Evolutionary conservation across 805 yeast genomes (phyloP), one percentile per base, ranked within the genome.

Genomic region (Candida pseudofarinosa): DNA sequence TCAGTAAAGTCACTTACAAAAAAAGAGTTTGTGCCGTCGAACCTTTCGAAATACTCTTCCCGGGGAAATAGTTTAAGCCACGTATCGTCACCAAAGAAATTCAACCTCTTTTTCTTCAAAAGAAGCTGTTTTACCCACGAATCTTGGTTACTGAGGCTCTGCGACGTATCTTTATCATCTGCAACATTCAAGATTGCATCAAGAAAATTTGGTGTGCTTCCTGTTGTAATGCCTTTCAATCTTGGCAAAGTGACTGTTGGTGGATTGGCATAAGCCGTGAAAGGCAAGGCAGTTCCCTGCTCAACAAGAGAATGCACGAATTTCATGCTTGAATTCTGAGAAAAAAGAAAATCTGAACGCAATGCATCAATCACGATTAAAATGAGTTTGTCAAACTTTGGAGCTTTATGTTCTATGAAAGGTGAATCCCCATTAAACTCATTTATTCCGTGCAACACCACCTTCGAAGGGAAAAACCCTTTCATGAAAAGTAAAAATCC

Each of bases 171-270:
- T 48, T 88, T 95, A 36, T 84, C 93, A 51, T 93, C 98, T 2
- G 96, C 95, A 20, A 93, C 86, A 54, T 93, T 93, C 39, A 93
- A 71, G 18, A 93, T 88, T 0, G 98, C 98, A 64, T 93, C 99
- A 38, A 93, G 70, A 54, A 93, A 93, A 55, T 81, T 89, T 0
- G 99, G 97, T 0, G 97, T 83, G 0, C 97, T 85, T 0, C 99
- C 99, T 0, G 97, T 88, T 0, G 97, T 87, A 18, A 90, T 77
- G 6, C 96, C 97, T 62, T 93, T 93, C 40, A 93, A 69, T 45
- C 99, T 75, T 0, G 99, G 99, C 32, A 93, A 68, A 0, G 99
- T 93, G 7, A 93, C 99, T 0, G 99, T 93, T 2, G 99, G 99
- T 1, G 99, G 98, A 49, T 86, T 85, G 1, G 97, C 83, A 59